These are phyloP conservation scores for Blastomyces gilchristii DNA, from an alignment of 2,329 filamentous ascomycete species.

Conservation along the genomic window DNA sequence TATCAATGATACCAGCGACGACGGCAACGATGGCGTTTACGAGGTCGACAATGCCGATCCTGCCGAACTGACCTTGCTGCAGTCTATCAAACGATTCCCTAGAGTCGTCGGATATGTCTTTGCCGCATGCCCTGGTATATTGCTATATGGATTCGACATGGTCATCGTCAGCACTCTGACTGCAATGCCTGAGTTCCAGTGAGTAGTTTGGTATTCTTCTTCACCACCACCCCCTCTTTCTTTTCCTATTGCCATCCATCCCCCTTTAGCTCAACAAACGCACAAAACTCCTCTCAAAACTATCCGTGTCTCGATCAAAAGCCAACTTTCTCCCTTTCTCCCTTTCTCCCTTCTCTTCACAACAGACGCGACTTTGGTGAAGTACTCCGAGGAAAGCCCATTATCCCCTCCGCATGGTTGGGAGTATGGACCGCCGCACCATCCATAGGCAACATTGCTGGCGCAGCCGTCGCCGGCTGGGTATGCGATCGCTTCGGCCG, in stretches of 20 bases:
- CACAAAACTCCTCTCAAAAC: slow-evolving; percentile 4
- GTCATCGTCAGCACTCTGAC: slow-evolving; percentile 16
- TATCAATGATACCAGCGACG: neutral
- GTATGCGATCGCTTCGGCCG: slow-evolving; percentile 36
- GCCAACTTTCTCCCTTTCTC: neutral
- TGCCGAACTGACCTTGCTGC: slow-evolving; percentile 9
- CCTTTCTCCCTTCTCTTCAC: neutral
- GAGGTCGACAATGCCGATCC: slow-evolving; percentile 3
- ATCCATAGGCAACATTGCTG: slow-evolving; percentile 32
- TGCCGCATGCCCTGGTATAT: slow-evolving; percentile 11
- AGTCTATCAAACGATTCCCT: slow-evolving; percentile 15
- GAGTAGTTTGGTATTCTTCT: slow-evolving; percentile 8
- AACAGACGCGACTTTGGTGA: slow-evolving; percentile 27
- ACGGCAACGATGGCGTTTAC: neutral
- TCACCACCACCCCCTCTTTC: too few species aligned
- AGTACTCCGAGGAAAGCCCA: slow-evolving; percentile 23
- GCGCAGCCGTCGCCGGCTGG: slow-evolving; percentile 30
- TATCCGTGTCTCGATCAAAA: neutral
- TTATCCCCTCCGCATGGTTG: slow-evolving; percentile 37
- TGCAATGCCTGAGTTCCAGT: slow-evolving; percentile 17
- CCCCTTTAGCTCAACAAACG: neutral
- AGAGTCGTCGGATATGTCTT: slow-evolving; percentile 13
- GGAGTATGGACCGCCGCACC: slow-evolving; percentile 37
- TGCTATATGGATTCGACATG: slow-evolving; percentile 17
- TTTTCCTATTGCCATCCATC: neutral